A percentile compares a stretch with the other conserved stretches of the same genome.
Evolutionary conservation across 768 basidiomycete species (phyloP).

Genomic region (Podaxis sp.): DNA sequence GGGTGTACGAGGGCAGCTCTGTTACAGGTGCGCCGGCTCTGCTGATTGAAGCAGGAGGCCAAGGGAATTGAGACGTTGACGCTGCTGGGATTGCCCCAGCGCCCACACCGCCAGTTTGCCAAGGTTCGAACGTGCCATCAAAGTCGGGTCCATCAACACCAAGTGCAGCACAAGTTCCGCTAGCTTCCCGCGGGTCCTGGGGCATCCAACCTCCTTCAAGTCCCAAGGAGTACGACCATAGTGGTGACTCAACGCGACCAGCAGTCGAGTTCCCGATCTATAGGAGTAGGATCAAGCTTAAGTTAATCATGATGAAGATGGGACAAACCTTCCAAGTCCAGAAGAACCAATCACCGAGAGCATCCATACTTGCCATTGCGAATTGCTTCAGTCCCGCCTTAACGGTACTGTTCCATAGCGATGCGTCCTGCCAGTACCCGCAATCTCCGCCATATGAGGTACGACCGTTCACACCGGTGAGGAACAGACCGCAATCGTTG

Average conservation of each 20-base stretch:
- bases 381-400: slow-evolving; percentile 49
- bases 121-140: slow-evolving; percentile 51
- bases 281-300: slow-evolving; percentile 2
- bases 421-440: slow-evolving; percentile 47
- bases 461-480: slow-evolving; percentile 26
- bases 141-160: slow-evolving; percentile 40
- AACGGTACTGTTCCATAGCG: slow-evolving; percentile 45
- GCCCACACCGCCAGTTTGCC: slow-evolving; percentile 69
- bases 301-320: background rate
- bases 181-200: slow-evolving; percentile 50
- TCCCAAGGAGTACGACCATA: slow-evolving; percentile 52
- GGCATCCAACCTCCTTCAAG: slow-evolving; percentile 47
- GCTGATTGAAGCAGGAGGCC: slow-evolving; percentile 63
- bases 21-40: slow-evolving; percentile 35
- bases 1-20: slow-evolving; percentile 63
- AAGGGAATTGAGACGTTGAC: slow-evolving; percentile 43
- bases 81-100: slow-evolving; percentile 49
- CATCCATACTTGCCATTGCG: slow-evolving; percentile 53
- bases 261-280: slow-evolving; percentile 37
- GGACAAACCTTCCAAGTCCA: slow-evolving; percentile 52
- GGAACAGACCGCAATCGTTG: slow-evolving; percentile 58
- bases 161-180: slow-evolving; percentile 58
- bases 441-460: slow-evolving; percentile 34
- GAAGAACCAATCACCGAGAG: slow-evolving; percentile 44
- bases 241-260: slow-evolving; percentile 41